Conservation (phyloP, 108 stramenopile species). For the Ochromonas danica region DNA sequence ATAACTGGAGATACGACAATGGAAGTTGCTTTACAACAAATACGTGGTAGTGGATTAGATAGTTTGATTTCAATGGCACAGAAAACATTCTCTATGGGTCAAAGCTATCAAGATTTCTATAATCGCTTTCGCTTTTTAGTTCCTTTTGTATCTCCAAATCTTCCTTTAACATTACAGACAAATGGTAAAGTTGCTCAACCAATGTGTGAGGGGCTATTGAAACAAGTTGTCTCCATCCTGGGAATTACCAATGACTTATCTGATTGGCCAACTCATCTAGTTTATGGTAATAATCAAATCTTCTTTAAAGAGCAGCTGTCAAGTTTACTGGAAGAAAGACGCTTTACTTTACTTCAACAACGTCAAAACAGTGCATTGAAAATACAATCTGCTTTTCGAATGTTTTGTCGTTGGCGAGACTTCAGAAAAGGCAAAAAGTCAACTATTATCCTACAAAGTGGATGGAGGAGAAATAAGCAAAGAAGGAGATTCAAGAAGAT, state of each 20-base stretch:
- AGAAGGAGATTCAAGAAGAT: neutral
- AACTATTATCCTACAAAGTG: too few relatives aligned
- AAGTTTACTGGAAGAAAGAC: neutral
- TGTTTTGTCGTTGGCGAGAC: neutral
- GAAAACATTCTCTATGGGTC: neutral
- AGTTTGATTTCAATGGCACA: too few relatives aligned
- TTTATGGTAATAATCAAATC: neutral
- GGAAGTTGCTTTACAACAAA: neutral
- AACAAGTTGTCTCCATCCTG: too few relatives aligned
- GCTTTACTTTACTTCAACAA: neutral
- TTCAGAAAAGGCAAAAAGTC: too few relatives aligned
- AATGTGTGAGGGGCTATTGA: neutral
- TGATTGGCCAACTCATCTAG: neutral
- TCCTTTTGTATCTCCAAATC: neutral
- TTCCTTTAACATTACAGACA: neutral
- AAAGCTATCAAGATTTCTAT: neutral
- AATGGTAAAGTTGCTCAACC: neutral
- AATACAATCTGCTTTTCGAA: neutral
- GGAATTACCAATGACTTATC: too few relatives aligned
- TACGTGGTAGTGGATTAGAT: too few relatives aligned
- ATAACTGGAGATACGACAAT: neutral
- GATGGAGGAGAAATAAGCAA: neutral
- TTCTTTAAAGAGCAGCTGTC: neutral
- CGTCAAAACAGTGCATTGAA: neutral
- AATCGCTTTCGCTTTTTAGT: neutral